Percentiles rank a stretch among this genome's conserved stretches.
These are phyloP conservation scores for Leccinum pachyderme DNA, from an alignment of 1,284 basidiomycete genomes.

Conservation along the genomic window DNA sequence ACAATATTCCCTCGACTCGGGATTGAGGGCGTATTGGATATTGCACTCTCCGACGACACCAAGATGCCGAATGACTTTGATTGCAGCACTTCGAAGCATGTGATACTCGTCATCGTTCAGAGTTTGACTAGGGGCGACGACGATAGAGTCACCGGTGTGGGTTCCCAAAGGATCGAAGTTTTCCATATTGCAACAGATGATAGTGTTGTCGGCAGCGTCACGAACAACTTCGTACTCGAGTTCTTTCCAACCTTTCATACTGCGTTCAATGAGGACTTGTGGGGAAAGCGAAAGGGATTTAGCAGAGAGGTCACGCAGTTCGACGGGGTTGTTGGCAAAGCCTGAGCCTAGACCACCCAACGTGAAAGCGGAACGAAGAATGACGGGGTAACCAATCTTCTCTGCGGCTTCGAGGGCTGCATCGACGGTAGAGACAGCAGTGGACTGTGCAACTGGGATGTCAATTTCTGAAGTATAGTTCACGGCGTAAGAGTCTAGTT, in stretches of 20 bases:
- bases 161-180: conserved; percentile 99
- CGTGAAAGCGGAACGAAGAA: conserved; percentile 97
- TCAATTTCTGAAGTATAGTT: conserved; percentile 74
- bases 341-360: conserved; percentile 98
- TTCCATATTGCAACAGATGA: conserved; percentile 97
- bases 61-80: conserved; percentile 97
- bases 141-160: conserved; percentile 99
- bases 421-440: conserved; percentile 94
- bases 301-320: conserved; percentile 92
- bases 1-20: conserved; percentile 90
- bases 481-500: conserved; percentile 3
- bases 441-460: conserved; percentile 96
- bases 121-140: conserved; percentile 98
- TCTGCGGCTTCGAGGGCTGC: conserved; percentile 91
- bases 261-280: conserved; percentile 96
- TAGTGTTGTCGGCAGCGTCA: conserved; percentile 93
- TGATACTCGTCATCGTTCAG: conserved; percentile 98
- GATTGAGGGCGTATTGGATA: conserved; percentile 98
- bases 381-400: conserved; percentile 95
- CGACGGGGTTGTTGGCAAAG: conserved; percentile 94
- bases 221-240: conserved; percentile 99
- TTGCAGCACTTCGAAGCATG: conserved; percentile 96
- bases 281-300: conserved; percentile 90
- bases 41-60: conserved; percentile 99
- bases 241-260: conserved; percentile 99